Conservation (phyloP, 495 filamentous ascomycete genomes). For the Massariosphaeria phaeospora region DNA sequence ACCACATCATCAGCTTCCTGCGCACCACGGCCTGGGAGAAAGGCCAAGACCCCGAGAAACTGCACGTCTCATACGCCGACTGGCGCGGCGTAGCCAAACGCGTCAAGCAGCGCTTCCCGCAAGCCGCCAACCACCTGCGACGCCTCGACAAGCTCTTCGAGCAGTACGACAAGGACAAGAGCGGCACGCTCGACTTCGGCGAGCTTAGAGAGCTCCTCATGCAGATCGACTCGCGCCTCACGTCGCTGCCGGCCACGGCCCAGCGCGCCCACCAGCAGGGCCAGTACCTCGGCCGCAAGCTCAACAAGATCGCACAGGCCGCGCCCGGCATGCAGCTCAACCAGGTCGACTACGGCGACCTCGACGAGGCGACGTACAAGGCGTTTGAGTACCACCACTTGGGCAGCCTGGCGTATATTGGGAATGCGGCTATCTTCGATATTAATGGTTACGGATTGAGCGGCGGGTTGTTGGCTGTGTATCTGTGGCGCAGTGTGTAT, state of each 20-base stretch:
- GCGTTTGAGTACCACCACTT: constrained; percentile 93
- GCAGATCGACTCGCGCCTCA: constrained; percentile 52
- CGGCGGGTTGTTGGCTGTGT: constrained; percentile 88
- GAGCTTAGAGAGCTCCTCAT: constrained; percentile 82
- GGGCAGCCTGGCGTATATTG: constrained; percentile 90
- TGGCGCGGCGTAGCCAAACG: constrained; percentile 78
- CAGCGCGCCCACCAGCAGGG: constrained; percentile 97
- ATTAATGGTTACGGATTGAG: constrained; percentile 69
- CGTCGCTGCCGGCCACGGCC: constrained; percentile 55
- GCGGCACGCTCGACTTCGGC: constrained; percentile 86
- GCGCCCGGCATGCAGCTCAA: constrained; percentile 73
- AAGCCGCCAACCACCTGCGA: constrained; percentile 83
- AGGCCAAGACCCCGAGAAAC: constrained; percentile 76
- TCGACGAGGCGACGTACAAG: constrained; percentile 90
- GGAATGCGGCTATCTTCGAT: constrained; percentile 94
- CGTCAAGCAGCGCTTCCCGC: constrained; percentile 85
- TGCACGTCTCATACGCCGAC: constrained; percentile 78
- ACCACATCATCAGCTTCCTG: constrained; percentile 81
- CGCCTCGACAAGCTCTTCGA: constrained; percentile 85
- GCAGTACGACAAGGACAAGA: constrained; percentile 87
- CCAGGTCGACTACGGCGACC: constrained; percentile 77
- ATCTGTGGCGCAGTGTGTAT: constrained; percentile 94
- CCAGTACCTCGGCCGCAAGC: constrained; percentile 85
- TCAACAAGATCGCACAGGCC: constrained; percentile 83
- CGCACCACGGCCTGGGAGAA: constrained; percentile 89